phyloP scores from a whole-genome alignment of 768 basidiomycete species.

The Rhodotorula graminis region DNA sequence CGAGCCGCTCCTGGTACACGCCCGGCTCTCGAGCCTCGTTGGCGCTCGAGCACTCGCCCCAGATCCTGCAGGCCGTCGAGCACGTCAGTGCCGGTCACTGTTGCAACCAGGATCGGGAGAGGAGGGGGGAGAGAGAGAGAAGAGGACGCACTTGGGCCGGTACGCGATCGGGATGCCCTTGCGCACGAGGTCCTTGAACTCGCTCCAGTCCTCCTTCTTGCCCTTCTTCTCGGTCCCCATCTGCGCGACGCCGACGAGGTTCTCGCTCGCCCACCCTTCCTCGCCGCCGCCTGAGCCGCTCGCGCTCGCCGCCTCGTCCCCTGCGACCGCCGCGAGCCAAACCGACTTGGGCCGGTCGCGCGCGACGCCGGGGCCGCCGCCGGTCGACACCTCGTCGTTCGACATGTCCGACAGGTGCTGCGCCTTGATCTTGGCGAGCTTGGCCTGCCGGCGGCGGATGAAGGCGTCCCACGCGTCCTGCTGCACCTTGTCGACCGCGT shows the following conservation, averaged over 20 bases:
- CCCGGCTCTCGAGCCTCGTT: slow-evolving; percentile 90
- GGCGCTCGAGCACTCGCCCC: slow-evolving; percentile 90
- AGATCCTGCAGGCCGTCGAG: slow-evolving; percentile 45
- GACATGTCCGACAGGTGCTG: slow-evolving; percentile 44
- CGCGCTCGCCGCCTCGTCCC: slow-evolving; percentile 9
- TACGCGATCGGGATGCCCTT: slow-evolving; percentile 81
- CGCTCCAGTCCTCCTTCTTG: slow-evolving; percentile 63
- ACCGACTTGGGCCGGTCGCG: slow-evolving; percentile 57
- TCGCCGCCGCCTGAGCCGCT: slow-evolving; percentile 53
- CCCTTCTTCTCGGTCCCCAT: slow-evolving; percentile 65
- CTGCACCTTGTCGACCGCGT: slow-evolving; percentile 56
- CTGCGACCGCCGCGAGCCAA: neutral
- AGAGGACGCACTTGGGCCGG: slow-evolving; percentile 58
- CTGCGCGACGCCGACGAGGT: slow-evolving; percentile 84
- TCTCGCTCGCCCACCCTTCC: slow-evolving; percentile 66
- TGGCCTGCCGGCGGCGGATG: slow-evolving; percentile 57
- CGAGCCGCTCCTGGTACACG: slow-evolving; percentile 76
- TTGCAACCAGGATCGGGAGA: neutral
- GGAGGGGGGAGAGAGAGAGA: neutral
- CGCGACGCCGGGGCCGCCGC: neutral
- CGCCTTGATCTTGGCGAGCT: slow-evolving; percentile 49
- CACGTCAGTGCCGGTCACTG: neutral
- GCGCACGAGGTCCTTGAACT: slow-evolving; percentile 73
- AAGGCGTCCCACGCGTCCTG: slow-evolving; percentile 85
- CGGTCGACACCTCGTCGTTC: slow-evolving; percentile 2